phyloP scores from a whole-genome alignment of 345 rosid species.

The Alliaria petiolata region DNA sequence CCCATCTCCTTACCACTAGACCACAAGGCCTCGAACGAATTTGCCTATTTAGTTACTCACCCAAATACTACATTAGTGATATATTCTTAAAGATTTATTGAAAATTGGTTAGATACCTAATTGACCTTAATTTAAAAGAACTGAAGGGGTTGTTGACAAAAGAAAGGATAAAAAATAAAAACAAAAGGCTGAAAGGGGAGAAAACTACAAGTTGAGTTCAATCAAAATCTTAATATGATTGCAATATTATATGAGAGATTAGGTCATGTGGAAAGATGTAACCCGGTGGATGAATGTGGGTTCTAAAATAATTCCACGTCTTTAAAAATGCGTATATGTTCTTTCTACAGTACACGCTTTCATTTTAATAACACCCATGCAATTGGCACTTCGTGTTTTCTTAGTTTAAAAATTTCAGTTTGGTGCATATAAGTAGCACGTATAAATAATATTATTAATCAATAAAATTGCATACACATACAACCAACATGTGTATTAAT shows the following conservation, averaged over 20 bases:
- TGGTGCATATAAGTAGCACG: background rate
- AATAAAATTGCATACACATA: background rate
- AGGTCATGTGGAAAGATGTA: background rate
- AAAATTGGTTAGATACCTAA: too few species aligned
- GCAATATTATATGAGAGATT: background rate
- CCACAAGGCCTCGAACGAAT: too few species aligned
- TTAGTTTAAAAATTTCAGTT: background rate
- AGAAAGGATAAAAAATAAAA: too few species aligned
- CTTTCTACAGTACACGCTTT: background rate
- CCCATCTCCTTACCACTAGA: too few species aligned
- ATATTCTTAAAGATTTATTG: too few species aligned
- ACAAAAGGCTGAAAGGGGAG: too few species aligned
- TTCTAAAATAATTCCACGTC: background rate
- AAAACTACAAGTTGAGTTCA: too few species aligned
- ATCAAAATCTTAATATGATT: too few species aligned
- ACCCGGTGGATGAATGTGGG: background rate
- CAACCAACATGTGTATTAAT: background rate
- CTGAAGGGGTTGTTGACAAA: too few species aligned
- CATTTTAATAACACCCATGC: background rate
- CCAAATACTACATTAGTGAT: too few species aligned
- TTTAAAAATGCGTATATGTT: background rate
- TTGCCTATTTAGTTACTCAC: too few species aligned
- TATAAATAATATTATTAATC: background rate
- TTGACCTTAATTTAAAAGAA: too few species aligned
- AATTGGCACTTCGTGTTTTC: background rate